A percentile compares a stretch with the other conserved stretches of the same genome.
Evolutionary conservation across 2,329 filamentous ascomycete genomes (phyloP).

Genomic region (Penicillium sp.): DNA sequence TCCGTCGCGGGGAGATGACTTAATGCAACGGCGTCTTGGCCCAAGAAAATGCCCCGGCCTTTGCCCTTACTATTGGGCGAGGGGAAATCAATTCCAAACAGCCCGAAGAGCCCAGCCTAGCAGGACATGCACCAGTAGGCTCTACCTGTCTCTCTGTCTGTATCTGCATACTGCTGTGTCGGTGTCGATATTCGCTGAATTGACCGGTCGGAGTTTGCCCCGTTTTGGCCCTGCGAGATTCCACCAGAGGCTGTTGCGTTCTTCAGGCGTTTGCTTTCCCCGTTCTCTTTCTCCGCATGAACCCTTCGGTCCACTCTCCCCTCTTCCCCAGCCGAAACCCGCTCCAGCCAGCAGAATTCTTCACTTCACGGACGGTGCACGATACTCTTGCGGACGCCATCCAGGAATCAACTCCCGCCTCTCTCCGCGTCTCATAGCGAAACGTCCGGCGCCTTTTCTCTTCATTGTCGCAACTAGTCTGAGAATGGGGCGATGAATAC

Average conservation of each 20-base stretch:
- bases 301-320: conserved; percentile 27
- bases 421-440: not conserved
- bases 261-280: not conserved
- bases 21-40: conserved; percentile 14
- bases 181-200: not conserved
- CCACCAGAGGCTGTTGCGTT: not conserved
- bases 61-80: not conserved
- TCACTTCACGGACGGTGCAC: conserved; percentile 6
- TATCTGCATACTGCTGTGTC: not conserved
- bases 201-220: conserved; percentile 17
- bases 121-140: not conserved
- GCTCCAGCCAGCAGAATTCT: conserved; percentile 18
- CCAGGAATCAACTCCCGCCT: not conserved
- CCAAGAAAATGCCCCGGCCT: conserved; percentile 3
- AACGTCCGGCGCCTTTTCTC: not conserved
- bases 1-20: conserved; percentile 24
- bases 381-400: not conserved
- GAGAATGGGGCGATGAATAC: conserved; percentile 27
- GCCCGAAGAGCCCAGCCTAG: conserved; percentile 6
- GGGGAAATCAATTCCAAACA: conserved; percentile 2
- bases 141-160: not conserved
- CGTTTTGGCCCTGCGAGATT: conserved; percentile 4
- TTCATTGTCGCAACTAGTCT: conserved; percentile 8
- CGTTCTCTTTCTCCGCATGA: conserved; percentile 29
- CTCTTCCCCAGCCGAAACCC: conserved; percentile 22